These are phyloP conservation scores for Coemansia sp. DNA, from an alignment of 192 early-diverging fungal species.

Conservation along the genomic window DNA sequence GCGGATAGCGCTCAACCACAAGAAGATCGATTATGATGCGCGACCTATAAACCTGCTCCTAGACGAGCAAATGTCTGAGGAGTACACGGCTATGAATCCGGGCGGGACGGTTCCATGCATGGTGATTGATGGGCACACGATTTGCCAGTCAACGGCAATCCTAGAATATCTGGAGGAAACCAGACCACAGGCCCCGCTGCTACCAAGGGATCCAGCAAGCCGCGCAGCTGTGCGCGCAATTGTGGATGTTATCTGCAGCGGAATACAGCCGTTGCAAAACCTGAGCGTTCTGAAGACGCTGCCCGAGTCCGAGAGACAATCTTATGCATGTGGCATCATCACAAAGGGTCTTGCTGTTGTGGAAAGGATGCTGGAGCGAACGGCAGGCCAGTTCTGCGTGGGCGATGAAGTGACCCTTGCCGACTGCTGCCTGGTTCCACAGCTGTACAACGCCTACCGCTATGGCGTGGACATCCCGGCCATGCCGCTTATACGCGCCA, in stretches of 20 bases:
- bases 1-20: slow-evolving; percentile 72
- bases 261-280: slow-evolving; percentile 90
- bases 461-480: slow-evolving; percentile 70
- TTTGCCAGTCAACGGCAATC: slow-evolving; percentile 76
- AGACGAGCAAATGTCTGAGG: slow-evolving; percentile 65
- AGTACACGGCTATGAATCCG: slow-evolving; percentile 70
- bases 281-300: slow-evolving; percentile 67
- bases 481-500: slow-evolving; percentile 68
- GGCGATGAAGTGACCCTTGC: slow-evolving; percentile 84
- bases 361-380: slow-evolving; percentile 64
- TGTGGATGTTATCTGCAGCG: slow-evolving; percentile 69
- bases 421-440: slow-evolving; percentile 77
- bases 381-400: slow-evolving; percentile 72
- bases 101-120: slow-evolving; percentile 68
- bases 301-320: slow-evolving; percentile 50
- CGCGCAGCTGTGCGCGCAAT: slow-evolving; percentile 73
- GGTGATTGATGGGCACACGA: slow-evolving; percentile 56
- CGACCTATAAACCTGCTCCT: slow-evolving; percentile 70
- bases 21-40: slow-evolving; percentile 70
- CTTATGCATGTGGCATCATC: slow-evolving; percentile 56
- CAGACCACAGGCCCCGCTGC: slow-evolving; percentile 62
- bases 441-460: slow-evolving; percentile 75
- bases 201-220: slow-evolving; percentile 69
- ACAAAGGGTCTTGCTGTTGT: slow-evolving; percentile 65
- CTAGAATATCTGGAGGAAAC: slow-evolving; percentile 88